Evolutionary conservation across 2,329 filamentous ascomycete species (phyloP).

Genomic region (Fusarium subglutinans): DNA sequence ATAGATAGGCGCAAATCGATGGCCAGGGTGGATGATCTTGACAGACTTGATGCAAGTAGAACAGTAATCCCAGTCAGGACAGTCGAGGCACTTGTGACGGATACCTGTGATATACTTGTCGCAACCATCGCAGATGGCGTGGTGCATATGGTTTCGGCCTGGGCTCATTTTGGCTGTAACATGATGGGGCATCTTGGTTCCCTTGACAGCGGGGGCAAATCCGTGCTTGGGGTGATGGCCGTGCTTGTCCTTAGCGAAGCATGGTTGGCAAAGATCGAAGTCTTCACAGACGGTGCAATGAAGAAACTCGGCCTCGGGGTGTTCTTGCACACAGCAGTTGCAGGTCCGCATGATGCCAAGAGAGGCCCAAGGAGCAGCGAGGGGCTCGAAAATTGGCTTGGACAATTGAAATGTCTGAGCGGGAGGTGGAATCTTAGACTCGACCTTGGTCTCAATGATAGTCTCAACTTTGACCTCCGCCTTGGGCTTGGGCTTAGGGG

Average conservation of each 20-base stretch:
- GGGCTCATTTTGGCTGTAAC: slow-evolving; percentile 76
- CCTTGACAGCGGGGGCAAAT: slow-evolving; percentile 75
- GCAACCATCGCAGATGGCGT: slow-evolving; percentile 94
- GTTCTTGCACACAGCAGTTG: slow-evolving; percentile 72
- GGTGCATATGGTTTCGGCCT: slow-evolving; percentile 83
- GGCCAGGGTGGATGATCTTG: slow-evolving; percentile 75
- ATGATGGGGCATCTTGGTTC: slow-evolving; percentile 67
- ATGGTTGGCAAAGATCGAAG: slow-evolving; percentile 88
- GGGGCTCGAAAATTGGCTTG: slow-evolving; percentile 33
- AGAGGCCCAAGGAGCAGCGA: slow-evolving; percentile 30
- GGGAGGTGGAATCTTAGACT: slow-evolving; percentile 36
- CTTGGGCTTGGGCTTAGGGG: slow-evolving; percentile 63
- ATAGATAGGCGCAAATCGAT: slow-evolving; percentile 91
- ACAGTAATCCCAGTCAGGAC: slow-evolving; percentile 98
- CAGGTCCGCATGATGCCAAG: slow-evolving; percentile 68
- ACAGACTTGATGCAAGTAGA: slow-evolving; percentile 75
- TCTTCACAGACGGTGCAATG: slow-evolving; percentile 88
- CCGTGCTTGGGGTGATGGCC: slow-evolving; percentile 91
- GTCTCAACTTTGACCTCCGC: slow-evolving; percentile 37
- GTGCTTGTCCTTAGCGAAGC: slow-evolving; percentile 79
- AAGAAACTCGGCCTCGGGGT: slow-evolving; percentile 81
- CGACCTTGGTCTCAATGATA: slow-evolving; percentile 27
- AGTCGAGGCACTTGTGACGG: slow-evolving; percentile 95
- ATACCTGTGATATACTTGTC: slow-evolving; percentile 87
- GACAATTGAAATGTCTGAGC: slow-evolving; percentile 24